Conservation (phyloP, 441 rosid species). For the Pelargonium citronellum region DNA sequence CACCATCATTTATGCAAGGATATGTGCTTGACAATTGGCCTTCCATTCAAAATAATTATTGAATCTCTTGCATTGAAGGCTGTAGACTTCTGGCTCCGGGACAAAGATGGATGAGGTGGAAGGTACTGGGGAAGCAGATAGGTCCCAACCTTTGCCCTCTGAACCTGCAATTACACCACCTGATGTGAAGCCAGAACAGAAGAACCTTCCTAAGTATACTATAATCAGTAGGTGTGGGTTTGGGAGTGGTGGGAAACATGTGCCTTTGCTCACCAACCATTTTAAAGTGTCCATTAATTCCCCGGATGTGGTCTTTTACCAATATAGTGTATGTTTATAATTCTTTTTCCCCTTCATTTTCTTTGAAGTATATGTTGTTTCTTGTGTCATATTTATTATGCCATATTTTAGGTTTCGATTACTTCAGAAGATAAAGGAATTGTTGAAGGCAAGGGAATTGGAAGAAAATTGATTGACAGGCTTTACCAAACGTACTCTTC, state of each 20-base stretch:
- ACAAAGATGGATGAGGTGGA: conserved; percentile 43
- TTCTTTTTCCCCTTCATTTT: conserved; percentile 12
- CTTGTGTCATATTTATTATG: conserved; percentile 17
- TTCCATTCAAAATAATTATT: conserved; percentile 3
- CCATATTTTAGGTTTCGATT: conserved; percentile 50
- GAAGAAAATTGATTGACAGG: conserved; percentile 58
- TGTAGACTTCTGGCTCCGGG: conserved; percentile 9
- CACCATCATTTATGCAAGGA: background rate
- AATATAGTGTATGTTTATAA: conserved; percentile 58
- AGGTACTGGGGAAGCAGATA: conserved; percentile 19
- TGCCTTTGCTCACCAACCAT: conserved; percentile 62
- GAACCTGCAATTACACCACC: conserved; percentile 25
- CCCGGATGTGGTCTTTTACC: conserved; percentile 64
- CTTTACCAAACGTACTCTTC: conserved; percentile 59
- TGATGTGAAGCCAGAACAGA: conserved; percentile 27
- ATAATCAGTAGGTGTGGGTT: conserved; percentile 43
- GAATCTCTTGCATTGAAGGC: conserved; percentile 9
- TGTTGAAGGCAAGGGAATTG: conserved; percentile 60
- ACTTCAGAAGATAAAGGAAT: conserved; percentile 42
- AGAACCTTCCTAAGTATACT: conserved; percentile 36
- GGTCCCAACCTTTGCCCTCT: conserved; percentile 29
- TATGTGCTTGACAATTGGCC: background rate
- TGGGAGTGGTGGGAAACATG: conserved; percentile 46
- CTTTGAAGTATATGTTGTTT: conserved; percentile 12
- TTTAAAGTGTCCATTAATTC: conserved; percentile 48